phyloP scores from a whole-genome alignment of 1,284 basidiomycete species.

The Singerocomus inundabilis region DNA sequence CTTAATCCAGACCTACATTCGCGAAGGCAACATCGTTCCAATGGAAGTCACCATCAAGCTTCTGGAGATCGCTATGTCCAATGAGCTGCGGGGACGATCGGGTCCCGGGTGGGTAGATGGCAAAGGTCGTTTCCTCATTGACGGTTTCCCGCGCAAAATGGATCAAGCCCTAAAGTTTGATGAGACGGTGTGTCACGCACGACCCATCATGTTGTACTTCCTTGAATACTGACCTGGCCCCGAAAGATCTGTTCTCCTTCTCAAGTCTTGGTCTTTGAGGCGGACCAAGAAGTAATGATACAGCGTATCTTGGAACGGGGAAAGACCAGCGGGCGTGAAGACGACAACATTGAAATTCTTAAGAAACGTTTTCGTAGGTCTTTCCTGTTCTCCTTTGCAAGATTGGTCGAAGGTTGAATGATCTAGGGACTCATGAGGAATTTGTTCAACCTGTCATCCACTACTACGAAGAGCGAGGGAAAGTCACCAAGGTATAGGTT shows the following conservation, averaged over 20 bases:
- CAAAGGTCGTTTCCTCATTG: constrained; percentile 88
- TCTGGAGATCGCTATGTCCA: constrained; percentile 89
- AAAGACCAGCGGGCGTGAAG: constrained; percentile 93
- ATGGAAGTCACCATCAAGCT: constrained; percentile 97
- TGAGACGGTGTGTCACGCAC: constrained; percentile 60
- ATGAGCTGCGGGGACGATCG: constrained; percentile 49
- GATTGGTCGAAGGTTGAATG: constrained; percentile 5
- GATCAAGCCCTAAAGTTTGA: constrained; percentile 97
- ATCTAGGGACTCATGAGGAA: constrained; percentile 80
- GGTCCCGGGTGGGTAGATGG: constrained; percentile 70
- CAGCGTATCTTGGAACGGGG: constrained; percentile 84
- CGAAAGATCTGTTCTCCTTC: constrained; percentile 72
- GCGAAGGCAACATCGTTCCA: constrained; percentile 93
- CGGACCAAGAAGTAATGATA: constrained; percentile 83
- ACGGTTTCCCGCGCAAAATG: constrained; percentile 95
- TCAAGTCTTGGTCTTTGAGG: constrained; percentile 87
- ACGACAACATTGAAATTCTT: constrained; percentile 95
- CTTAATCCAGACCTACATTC: constrained; percentile 88
- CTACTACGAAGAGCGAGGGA: constrained; percentile 69
- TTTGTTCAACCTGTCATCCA: constrained; percentile 98
- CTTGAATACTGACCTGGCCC: constrained; percentile 2
- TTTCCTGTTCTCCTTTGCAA: not conserved
- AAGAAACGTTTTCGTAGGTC: constrained; percentile 90
- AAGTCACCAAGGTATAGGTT: constrained; percentile 61
- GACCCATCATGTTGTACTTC: not conserved